Evolutionary conservation across 257 asterid species (phyloP), one percentile per base, ranked within the genome.

Genomic region (Fraxinus pennsylvanica): DNA sequence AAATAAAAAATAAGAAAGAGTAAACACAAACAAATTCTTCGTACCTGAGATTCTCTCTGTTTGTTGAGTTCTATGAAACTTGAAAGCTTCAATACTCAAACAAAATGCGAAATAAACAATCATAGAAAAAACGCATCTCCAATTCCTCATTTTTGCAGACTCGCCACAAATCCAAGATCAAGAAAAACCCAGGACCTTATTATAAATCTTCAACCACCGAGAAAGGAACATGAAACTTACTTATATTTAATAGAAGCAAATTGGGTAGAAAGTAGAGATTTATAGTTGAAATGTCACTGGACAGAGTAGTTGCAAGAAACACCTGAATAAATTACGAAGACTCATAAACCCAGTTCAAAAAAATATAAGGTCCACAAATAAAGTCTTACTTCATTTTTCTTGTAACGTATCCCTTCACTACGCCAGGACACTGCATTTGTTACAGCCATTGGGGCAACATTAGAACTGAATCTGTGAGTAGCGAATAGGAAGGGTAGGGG

Each of bases 361-460:
- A 80, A 2, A 45, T 76, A 72, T 66, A 12, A 25, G 52, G 78
- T 59, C 66, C 41, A 54, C 72, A 17, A 14, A 67, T 78, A 81
- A 76, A 77, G 54, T 77, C 91, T 73, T 78, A 96, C 99, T 87
- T 96, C 99, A 87, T 96, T 94, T 86, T 93, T 96, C 85, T 91
- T 94, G 89, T 96, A 93, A 66, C 82, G 91, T 84, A 96, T 92
- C 81, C 99, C 99, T 90, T 96, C 99, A 57, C 99, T 96, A 70
- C 99, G 97, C 99, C 99, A 96, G 7, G 99, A 96, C 65, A 96
- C 99, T 57, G 99, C 99, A 90, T 96, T 96, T 72, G 99, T 96
- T 43, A 96, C 99, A 1, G 99, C 99, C 99, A 96, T 96, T 50
- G 99, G 99, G 84, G 99, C 27, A 25, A 25, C 27, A 25, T 25